A percentile compares a stretch with the other conserved stretches of the same genome.
Conservation (phyloP, 441 rosid species). For the Lepidium campestre region DNA sequence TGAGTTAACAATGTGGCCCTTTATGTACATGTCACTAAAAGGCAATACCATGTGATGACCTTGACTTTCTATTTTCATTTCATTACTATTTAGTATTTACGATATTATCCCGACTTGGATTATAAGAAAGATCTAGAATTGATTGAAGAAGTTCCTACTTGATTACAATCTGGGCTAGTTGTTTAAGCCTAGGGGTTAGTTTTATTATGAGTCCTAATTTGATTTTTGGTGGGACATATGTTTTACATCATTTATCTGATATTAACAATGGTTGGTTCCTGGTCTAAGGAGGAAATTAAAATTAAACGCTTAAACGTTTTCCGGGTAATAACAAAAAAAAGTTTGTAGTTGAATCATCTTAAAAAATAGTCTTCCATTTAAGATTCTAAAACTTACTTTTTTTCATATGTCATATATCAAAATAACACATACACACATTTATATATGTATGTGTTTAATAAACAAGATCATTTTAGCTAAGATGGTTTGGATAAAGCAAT, state of each 20-base stretch:
- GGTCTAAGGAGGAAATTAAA: no score
- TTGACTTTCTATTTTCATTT: conserved; percentile 10
- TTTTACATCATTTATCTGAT: no score
- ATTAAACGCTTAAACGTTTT: no score
- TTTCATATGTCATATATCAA: not conserved
- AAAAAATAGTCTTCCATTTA: not conserved
- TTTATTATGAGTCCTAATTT: no score
- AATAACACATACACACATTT: not conserved
- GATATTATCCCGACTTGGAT: not conserved
- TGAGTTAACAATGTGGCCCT: conserved; percentile 69
- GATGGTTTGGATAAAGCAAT: not conserved
- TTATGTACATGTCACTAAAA: conserved; percentile 44
- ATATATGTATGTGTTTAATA: not conserved
- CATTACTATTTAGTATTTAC: not conserved
- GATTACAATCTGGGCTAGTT: no score
- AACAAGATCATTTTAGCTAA: not conserved
- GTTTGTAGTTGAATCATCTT: not conserved
- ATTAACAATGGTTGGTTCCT: no score
- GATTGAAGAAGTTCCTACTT: not conserved
- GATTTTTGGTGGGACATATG: no score
- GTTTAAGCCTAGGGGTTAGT: no score
- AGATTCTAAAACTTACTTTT: not conserved
- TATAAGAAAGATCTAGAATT: not conserved
- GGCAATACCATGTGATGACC: conserved; percentile 64
- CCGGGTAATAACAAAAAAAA: no score